These are phyloP conservation scores for Acorus gramineus DNA, from an alignment of 106 monocot species.

Conservation along the genomic window DNA sequence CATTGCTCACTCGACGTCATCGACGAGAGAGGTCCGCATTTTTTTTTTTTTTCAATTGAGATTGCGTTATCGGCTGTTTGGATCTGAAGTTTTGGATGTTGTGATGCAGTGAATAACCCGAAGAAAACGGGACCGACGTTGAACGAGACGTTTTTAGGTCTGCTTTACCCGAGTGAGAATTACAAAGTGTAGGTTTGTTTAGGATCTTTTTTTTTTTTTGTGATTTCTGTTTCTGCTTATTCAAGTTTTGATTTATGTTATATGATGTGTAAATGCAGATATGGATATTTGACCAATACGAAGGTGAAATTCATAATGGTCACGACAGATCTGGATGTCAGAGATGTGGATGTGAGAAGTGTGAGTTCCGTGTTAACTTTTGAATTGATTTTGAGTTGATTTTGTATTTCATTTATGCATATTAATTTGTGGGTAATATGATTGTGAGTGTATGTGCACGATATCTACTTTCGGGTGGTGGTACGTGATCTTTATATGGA, in stretches of 20 bases:
- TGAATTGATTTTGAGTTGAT: neutral
- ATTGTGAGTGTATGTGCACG: too few relatives aligned
- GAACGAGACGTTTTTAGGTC: slow-evolving; percentile 90
- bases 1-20: slow-evolving; percentile 93
- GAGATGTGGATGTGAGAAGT: slow-evolving; percentile 84
- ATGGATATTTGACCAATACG: slow-evolving; percentile 95
- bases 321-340: slow-evolving; percentile 79
- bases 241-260: too few relatives aligned
- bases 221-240: too few relatives aligned
- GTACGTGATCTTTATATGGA: too few relatives aligned
- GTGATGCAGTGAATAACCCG: slow-evolving; percentile 74
- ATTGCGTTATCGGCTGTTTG: neutral
- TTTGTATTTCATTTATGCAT: neutral
- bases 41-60: neutral
- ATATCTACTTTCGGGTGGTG: too few relatives aligned
- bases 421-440: too few relatives aligned
- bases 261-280: slow-evolving; percentile 21
- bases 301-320: slow-evolving; percentile 96
- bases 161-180: slow-evolving; percentile 87
- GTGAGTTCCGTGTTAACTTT: slow-evolving; percentile 33
- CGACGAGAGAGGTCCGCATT: slow-evolving; percentile 73
- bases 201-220: neutral
- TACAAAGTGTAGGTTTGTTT: slow-evolving; percentile 80
- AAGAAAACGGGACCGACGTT: slow-evolving; percentile 78
- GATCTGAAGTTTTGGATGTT: neutral